These are phyloP conservation scores for Paramecium biaurelia DNA, from an alignment of 73 alveolate species.

Conservation along the genomic window DNA sequence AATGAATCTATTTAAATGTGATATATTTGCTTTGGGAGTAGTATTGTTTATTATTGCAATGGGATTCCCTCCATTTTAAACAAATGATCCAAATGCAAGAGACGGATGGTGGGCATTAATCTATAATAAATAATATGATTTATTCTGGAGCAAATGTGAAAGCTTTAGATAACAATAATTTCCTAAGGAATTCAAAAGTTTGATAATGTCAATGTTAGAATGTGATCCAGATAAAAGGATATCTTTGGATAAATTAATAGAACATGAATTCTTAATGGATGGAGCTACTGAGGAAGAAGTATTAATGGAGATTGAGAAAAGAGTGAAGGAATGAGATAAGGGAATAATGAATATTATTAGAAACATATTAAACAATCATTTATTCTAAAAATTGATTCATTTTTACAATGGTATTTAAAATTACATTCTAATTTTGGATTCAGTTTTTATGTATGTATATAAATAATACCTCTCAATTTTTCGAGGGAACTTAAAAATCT, in stretches of 20 bases:
- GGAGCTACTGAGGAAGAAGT: conserved; percentile 12
- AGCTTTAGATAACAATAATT: background rate
- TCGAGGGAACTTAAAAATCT: background rate
- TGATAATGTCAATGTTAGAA: background rate
- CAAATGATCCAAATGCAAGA: background rate
- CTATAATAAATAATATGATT: background rate
- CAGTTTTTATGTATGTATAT: background rate
- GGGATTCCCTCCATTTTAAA: conserved; percentile 48
- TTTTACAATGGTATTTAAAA: background rate
- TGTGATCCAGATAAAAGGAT: background rate
- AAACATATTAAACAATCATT: background rate
- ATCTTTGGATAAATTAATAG: background rate
- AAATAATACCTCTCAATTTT: background rate
- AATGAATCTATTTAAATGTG: background rate
- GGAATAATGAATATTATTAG: background rate
- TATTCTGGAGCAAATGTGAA: background rate
- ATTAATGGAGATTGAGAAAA: background rate
- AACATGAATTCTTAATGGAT: background rate
- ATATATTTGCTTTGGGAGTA: conserved; percentile 16
- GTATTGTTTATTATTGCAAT: background rate
- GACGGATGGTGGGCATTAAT: conserved; percentile 28
- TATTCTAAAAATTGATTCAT: background rate
- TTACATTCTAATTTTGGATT: background rate
- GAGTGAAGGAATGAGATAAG: background rate
- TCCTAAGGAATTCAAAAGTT: background rate